Base-by-base conservation (phyloP, 129 eudicot species). In the Dittrichia graveolens region DNA sequence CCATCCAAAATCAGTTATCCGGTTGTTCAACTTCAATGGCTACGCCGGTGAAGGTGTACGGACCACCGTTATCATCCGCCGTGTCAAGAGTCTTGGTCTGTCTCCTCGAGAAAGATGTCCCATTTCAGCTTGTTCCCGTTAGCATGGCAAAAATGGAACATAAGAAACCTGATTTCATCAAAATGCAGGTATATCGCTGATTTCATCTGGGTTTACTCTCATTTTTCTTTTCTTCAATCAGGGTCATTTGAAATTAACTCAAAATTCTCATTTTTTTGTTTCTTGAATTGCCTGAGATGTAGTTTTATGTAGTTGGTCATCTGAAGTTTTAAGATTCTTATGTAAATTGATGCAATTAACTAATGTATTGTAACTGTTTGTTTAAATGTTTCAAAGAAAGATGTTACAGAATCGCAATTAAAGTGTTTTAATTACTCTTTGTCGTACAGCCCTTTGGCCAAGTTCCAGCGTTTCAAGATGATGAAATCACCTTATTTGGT, bases 401-500 rank as follows among this genome's bases (percentile, higher is more conserved):
- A 18, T 3, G 31, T 24, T 24, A 24, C 31, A 24, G n/a, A 15
- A 3, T 56, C 37, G 7, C 44, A 9, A 18, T 31, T 61, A 41
- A 71, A 54, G 43, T 72, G 12, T 54, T 2, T 56, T 3, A 60
- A 8, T 76, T 54, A 50, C 31, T 59, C 11, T 71, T 67, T 60
- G 24, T 66, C 41, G 14, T 62, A 61, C 88, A 91, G 97, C 97
- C 97, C 7, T 91, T 91, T 78, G 97, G 97, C 9, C 97, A 85
- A 82, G 97, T 91, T 54, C 97, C 97, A 12, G 95, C 90, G 15
- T 91, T 87, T 79, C 83, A 91, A 75, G 97, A 88, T 72, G 95
- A 84, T 48, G 76, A 78, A 83, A 82, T 85, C 59, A 79, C 91
- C 69, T 83, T 91, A 8, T 87, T 91, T 52, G 97, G 95, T 88